phyloP scores from a whole-genome alignment of 2,329 filamentous ascomycete species.

The Decorospora gaudefroyi region DNA sequence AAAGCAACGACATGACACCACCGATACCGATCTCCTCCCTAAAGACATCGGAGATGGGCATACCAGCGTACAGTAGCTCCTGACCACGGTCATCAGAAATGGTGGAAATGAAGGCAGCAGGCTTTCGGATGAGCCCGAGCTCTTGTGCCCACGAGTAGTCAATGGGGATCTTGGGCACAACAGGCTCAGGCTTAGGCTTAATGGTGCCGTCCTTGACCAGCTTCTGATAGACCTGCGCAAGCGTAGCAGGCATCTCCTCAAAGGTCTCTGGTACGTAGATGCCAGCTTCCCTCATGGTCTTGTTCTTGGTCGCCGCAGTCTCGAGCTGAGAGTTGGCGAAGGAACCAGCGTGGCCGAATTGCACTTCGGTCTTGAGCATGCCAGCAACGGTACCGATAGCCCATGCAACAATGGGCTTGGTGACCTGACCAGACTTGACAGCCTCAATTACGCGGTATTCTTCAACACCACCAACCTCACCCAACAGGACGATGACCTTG shows the following conservation, averaged over 20 bases:
- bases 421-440: conserved; percentile 91
- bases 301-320: conserved; percentile 95
- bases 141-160: conserved; percentile 99
- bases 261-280: conserved; percentile 96
- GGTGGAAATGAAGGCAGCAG: conserved; percentile 98
- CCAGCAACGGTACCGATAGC: conserved; percentile 98
- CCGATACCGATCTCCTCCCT: conserved; percentile 98
- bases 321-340: conserved; percentile 99
- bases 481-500: conserved; percentile 94
- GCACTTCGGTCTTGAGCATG: conserved; percentile 99
- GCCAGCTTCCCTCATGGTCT: conserved; percentile 91
- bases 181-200: conserved; percentile 82
- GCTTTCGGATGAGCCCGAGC: conserved; percentile 98
- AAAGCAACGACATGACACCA: conserved; percentile 99
- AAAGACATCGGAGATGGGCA: conserved; percentile 99
- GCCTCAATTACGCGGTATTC: conserved; percentile 99
- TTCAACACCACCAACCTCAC: conserved; percentile 98
- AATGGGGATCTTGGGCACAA: conserved; percentile 98
- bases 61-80: conserved; percentile 96
- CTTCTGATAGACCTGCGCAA: conserved; percentile 84
- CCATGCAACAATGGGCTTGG: conserved; percentile 98
- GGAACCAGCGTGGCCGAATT: conserved; percentile 97
- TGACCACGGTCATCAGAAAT: conserved; percentile 99
- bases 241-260: conserved; percentile 82
- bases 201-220: conserved; percentile 85